Conservation (phyloP, 371 early-diverging fungal species). For the Syncephalastrum racemosum region DNA sequence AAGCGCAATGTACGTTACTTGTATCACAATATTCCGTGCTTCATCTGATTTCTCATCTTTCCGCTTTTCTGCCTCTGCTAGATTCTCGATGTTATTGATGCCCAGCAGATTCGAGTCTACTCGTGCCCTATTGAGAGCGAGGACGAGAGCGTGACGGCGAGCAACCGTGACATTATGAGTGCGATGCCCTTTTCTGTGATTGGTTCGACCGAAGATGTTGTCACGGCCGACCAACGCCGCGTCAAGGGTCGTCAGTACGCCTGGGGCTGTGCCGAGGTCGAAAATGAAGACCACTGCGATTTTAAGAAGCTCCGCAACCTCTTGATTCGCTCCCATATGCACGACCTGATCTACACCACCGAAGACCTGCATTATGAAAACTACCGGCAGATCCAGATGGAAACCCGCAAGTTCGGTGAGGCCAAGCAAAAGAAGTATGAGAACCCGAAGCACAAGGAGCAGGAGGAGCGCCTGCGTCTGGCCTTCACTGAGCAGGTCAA, state of each 20-base stretch:
- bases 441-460: constrained; percentile 89
- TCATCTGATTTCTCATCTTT: not conserved
- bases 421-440: constrained; percentile 74
- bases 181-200: constrained; percentile 96
- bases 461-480: constrained; percentile 91
- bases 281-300: constrained; percentile 88
- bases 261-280: constrained; percentile 93
- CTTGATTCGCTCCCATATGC: constrained; percentile 91
- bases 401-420: constrained; percentile 79
- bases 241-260: constrained; percentile 88
- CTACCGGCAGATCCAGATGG: constrained; percentile 79
- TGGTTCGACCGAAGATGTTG: constrained; percentile 82
- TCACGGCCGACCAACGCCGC: constrained; percentile 62
- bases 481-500: constrained; percentile 95
- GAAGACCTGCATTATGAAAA: constrained; percentile 90
- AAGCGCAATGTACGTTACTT: constrained; percentile 65
- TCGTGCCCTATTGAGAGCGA: constrained; percentile 79
- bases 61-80: constrained; percentile 16
- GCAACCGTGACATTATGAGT: constrained; percentile 77
- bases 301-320: constrained; percentile 91
- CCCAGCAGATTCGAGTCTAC: constrained; percentile 76
- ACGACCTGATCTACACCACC: constrained; percentile 84
- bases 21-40: not conserved
- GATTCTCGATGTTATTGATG: constrained; percentile 72
- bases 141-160: constrained; percentile 70